phyloP scores from a whole-genome alignment of 768 basidiomycete species.

The Tephrocybe sp. region DNA sequence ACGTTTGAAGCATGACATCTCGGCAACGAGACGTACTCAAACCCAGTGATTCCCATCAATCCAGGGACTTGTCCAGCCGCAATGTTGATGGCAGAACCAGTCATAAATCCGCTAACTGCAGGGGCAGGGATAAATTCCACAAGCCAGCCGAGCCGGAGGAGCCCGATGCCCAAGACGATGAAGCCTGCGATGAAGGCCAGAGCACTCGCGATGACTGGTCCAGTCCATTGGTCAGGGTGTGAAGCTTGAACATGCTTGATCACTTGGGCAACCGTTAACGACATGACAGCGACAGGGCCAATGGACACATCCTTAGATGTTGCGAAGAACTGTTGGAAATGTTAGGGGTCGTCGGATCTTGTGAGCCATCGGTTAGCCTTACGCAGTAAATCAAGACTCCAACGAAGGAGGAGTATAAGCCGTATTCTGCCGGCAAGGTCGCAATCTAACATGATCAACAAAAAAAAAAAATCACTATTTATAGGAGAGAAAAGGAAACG shows the following conservation, averaged over 20 bases:
- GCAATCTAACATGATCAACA: slow-evolving; percentile 58
- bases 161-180: slow-evolving; percentile 86
- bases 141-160: slow-evolving; percentile 90
- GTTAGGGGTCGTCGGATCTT: not conserved
- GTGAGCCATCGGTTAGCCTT: slow-evolving; percentile 21
- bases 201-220: slow-evolving; percentile 78
- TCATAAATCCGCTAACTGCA: slow-evolving; percentile 92
- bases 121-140: slow-evolving; percentile 92
- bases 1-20: not conserved
- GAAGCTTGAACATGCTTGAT: slow-evolving; percentile 60
- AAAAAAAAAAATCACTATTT: no score
- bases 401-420: slow-evolving; percentile 92
- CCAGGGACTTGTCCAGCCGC: slow-evolving; percentile 86
- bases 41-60: slow-evolving; percentile 83
- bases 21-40: slow-evolving; percentile 55
- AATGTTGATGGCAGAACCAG: slow-evolving; percentile 95
- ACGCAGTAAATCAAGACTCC: slow-evolving; percentile 85
- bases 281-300: slow-evolving; percentile 99
- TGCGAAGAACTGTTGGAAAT: slow-evolving; percentile 72
- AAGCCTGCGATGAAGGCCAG: slow-evolving; percentile 88
- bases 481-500: not conserved
- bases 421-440: slow-evolving; percentile 82
- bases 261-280: slow-evolving; percentile 80
- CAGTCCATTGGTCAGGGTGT: slow-evolving; percentile 58
- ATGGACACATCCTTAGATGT: slow-evolving; percentile 99